Evolutionary conservation across 495 filamentous ascomycete genomes (phyloP).

Genomic region (Beverwykella pulmonaria): DNA sequence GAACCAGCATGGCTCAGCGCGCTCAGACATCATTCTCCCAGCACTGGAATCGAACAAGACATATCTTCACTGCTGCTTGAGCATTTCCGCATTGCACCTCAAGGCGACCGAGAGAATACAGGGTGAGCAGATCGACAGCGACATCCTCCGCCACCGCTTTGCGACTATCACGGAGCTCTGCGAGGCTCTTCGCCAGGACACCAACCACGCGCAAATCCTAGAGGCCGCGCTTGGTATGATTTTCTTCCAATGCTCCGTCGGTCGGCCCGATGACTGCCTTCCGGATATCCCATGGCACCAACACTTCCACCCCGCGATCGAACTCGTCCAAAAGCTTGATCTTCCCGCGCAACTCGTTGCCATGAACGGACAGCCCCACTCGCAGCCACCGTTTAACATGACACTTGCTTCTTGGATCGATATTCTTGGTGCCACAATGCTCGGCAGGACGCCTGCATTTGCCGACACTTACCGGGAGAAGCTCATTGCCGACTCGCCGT

Average conservation of each 20-base stretch:
- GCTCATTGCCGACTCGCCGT: slow-evolving; percentile 70
- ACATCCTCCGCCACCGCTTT: slow-evolving; percentile 92
- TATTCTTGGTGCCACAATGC: slow-evolving; percentile 92
- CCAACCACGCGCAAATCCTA: slow-evolving; percentile 82
- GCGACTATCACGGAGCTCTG: slow-evolving; percentile 85
- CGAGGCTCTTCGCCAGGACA: slow-evolving; percentile 76
- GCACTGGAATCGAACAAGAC: slow-evolving; percentile 87
- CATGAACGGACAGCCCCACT: slow-evolving; percentile 54
- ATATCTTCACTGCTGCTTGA: slow-evolving; percentile 94
- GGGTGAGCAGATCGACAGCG: slow-evolving; percentile 80
- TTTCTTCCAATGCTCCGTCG: slow-evolving; percentile 95
- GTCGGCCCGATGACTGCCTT: slow-evolving; percentile 78
- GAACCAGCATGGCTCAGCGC: slow-evolving; percentile 77
- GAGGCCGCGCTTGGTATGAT: slow-evolving; percentile 96
- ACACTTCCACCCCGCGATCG: slow-evolving; percentile 89
- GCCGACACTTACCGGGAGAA: slow-evolving; percentile 91
- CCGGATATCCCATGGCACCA: slow-evolving; percentile 96
- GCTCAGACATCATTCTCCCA: slow-evolving; percentile 78
- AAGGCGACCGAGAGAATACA: slow-evolving; percentile 73
- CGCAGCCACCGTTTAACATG: slow-evolving; percentile 90
- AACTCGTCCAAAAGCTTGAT: slow-evolving; percentile 81
- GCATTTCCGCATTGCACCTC: slow-evolving; percentile 91
- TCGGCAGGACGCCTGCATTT: slow-evolving; percentile 80
- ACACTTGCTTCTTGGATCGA: slow-evolving; percentile 94
- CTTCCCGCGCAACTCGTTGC: slow-evolving; percentile 66